Evolutionary conservation across 1,284 basidiomycete species (phyloP), one percentile per base, ranked within the genome.

Genomic region (Ustilago hordei): DNA sequence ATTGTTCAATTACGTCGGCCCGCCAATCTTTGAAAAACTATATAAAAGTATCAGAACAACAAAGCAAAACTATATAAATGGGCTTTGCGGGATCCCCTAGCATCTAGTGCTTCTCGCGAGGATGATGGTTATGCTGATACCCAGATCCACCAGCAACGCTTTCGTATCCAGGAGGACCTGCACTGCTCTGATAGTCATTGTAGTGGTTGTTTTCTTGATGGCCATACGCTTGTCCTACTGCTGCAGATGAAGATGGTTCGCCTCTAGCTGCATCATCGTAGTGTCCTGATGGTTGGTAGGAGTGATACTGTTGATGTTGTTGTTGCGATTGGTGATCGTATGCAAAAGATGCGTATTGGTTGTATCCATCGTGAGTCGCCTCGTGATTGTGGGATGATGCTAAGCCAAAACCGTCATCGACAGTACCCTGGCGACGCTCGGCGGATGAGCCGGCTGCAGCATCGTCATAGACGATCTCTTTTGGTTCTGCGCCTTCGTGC

Each of bases 371-470:
- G 41, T 75, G 58, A 28, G 60, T 41, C 4, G 48, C 17, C 8
- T 69, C 61, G 35, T 60, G 68, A 8, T 28, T 39, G 3, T 68
- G 57, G 19, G 58, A 55, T 23, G 65, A 67, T 6, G 76, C 66
- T 19, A 81, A 58, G 17, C 79, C 79, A 32, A 81, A 81, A 3
- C 79, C 79, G 55, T 81, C 80, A 56, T 81, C 80, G 11, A 77
- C 28, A 17, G 76, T 79, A 17, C 69, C 66, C 35, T 76, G 67
- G 17, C 73, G 53, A 13, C 64, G 60, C 6, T 70, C 65, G 4
- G 48, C 31, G 12, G 66, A 50, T 2, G 63, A 41, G 15, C 57
- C 50, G 19, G 41, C 36, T 31, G 43, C 41, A 7, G 43, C 43
- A 36, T 60, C 60, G 38, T 48, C 62, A 35, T 64, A 78, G 19